Base-by-base conservation (phyloP, 2,329 filamentous ascomycete genomes). In the Trichoderma gracile region DNA sequence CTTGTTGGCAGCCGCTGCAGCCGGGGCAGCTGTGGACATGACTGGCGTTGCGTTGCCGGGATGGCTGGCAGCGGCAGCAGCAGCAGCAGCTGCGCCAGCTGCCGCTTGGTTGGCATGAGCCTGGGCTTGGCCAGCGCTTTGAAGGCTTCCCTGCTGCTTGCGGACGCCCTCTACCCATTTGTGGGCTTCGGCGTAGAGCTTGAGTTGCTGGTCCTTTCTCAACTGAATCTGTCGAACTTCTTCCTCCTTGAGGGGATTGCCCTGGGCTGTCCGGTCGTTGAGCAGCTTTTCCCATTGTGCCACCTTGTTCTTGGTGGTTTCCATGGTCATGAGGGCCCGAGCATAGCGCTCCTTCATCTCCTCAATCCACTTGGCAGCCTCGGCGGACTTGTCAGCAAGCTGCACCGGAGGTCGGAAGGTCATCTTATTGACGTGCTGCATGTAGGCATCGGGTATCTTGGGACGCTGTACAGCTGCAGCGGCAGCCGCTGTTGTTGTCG, bases 261-360 rank as follows among this genome's bases (percentile, higher is more conserved):
- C 80, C 25, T 78, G 78, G 3, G 78, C 74, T 15, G 75, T 72
- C 23, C 81, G 75, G 19, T 81, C 78, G 55, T 79, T 79, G 21
- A 79, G 72, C 3, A 75, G 67, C 52, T 74, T 74, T 12, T 85
- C 82, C 59, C 84, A 73, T 56, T 73, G 72, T 2, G 72, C 72
- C 4, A 84, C 70, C 53, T 78, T 76, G n/a, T 67, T 70, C 12
- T 80, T 78, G 3, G 77, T 75, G 10, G 68, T 74, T 43, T 86
- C 83, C 77, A 86, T 84, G 2, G 78, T 77, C 67, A 80, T 73
- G 6, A 86, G 71, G 0, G 81, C 82, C 45, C 80, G 75, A 0
- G 76, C 75, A 65, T 86, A 84, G 61, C 77, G 78, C 0, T 77
- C 73, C 68, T 80, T 83, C 38, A 79, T 74, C 1, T 84, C 80